phyloP scores from a whole-genome alignment of 2,329 filamentous ascomycete genomes.

The Aspergillus aculeatinus region DNA sequence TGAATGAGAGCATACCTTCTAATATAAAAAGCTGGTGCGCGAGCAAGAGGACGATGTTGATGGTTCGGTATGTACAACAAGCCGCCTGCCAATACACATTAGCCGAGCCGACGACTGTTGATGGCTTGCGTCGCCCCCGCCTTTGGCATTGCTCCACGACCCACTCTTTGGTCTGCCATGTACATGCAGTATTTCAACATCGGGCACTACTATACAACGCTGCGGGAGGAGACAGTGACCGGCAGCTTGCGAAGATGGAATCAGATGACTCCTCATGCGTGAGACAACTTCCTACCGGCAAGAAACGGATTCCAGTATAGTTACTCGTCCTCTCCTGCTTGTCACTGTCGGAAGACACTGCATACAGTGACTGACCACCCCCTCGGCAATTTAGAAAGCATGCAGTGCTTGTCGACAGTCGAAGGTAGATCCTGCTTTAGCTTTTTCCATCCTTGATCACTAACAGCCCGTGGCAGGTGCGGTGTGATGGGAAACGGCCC shows the following conservation, averaged over 20 bases:
- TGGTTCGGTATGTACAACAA: no score
- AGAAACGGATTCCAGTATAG: conserved; percentile 39
- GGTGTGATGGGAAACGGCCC: conserved; percentile 39
- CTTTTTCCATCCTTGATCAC: neutral
- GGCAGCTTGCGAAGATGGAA: conserved; percentile 15
- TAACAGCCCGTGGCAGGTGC: conserved; percentile 24
- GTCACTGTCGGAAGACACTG: neutral
- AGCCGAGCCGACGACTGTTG: neutral
- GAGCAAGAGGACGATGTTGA: no score
- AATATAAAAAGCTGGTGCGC: no score
- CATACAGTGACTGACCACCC: neutral
- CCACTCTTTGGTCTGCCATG: neutral
- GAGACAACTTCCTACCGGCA: conserved; percentile 27
- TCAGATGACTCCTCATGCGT: conserved; percentile 22
- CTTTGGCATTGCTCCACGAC: neutral
- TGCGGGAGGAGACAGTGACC: no score
- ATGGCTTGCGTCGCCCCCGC: neutral
- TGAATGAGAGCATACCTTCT: no score
- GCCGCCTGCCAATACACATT: neutral
- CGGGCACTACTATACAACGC: no score
- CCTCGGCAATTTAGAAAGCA: conserved; percentile 30
- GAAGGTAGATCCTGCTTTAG: conserved; percentile 25
- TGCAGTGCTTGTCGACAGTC: conserved; percentile 40
- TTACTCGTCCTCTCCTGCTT: conserved; percentile 2
- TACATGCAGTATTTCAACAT: no score